These are phyloP conservation scores for Anthoceros angustus DNA, from an alignment of 225 moss, liverwort and hornwort genomes.

Conservation along the genomic window DNA sequence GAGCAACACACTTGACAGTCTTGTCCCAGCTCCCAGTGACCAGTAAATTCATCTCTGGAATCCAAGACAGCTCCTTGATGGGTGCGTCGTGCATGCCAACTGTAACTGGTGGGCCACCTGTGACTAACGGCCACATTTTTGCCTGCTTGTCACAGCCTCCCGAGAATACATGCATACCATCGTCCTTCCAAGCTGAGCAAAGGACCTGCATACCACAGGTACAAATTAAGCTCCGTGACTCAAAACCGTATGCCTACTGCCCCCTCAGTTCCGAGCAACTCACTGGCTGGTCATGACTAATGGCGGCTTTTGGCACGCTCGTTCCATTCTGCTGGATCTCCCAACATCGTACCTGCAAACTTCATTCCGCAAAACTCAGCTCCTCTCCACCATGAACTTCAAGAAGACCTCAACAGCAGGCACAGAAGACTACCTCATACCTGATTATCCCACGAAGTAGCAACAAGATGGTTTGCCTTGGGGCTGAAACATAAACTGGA, in stretches of 20 bases:
- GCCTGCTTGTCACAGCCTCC: conserved; percentile 99
- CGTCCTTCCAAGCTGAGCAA: conserved; percentile 96
- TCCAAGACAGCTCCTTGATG: conserved; percentile 81
- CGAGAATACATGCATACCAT: conserved; percentile 83
- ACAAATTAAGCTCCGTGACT: background rate
- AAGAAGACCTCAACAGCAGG: conserved; percentile 5
- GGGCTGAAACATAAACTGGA: conserved; percentile 82
- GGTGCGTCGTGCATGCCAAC: conserved; percentile 97
- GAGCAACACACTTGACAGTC: conserved; percentile 60
- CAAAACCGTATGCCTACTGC: background rate
- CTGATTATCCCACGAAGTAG: conserved; percentile 94
- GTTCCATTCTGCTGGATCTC: conserved; percentile 89
- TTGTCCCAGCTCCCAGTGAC: conserved; percentile 99
- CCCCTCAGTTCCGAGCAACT: conserved; percentile 9
- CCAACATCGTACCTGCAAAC: conserved; percentile 71
- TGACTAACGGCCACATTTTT: conserved; percentile 97
- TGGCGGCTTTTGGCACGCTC: conserved; percentile 92
- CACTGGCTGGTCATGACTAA: conserved; percentile 90
- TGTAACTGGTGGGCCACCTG: conserved; percentile 77
- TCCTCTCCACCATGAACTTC: background rate
- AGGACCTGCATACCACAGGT: conserved; percentile 39
- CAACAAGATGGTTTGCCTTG: conserved; percentile 82
- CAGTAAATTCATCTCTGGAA: conserved; percentile 88
- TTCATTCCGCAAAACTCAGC: background rate
- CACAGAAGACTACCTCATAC: conserved; percentile 14